phyloP scores from a whole-genome alignment of 2,329 filamentous ascomycete species.

The Aureobasidium melanogenum region DNA sequence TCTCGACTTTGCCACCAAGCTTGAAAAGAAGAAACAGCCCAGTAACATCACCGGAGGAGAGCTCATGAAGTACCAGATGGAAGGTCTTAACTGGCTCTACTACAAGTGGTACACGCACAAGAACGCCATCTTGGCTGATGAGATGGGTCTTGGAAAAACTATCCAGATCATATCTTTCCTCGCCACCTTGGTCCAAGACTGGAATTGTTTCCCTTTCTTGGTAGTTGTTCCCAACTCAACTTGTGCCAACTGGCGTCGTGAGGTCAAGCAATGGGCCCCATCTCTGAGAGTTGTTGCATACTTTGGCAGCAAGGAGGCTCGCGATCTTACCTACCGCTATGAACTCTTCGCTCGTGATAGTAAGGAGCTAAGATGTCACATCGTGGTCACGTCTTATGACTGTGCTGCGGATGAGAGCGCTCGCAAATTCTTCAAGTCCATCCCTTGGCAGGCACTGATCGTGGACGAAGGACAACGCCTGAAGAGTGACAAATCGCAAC shows the following conservation, averaged over 20 bases:
- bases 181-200: conserved; percentile 53
- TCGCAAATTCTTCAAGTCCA: conserved; percentile 54
- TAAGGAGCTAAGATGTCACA: conserved; percentile 70
- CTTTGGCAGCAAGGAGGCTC: conserved; percentile 67
- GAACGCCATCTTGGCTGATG: conserved; percentile 88
- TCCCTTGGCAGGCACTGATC: conserved; percentile 80
- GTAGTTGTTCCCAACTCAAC: conserved; percentile 92
- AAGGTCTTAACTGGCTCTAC: conserved; percentile 91
- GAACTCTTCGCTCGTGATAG: conserved; percentile 68
- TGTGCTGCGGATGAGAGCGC: conserved; percentile 67
- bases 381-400: conserved; percentile 93
- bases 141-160: conserved; percentile 97
- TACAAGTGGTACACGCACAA: conserved; percentile 76
- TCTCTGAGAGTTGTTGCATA: conserved; percentile 83
- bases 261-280: conserved; percentile 90
- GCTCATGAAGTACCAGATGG: conserved; percentile 87
- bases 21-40: conserved; percentile 66
- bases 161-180: conserved; percentile 84
- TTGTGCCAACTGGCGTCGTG: conserved; percentile 93
- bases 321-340: conserved; percentile 67
- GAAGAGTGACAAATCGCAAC: conserved; percentile 80
- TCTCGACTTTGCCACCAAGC: conserved; percentile 54
- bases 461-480: conserved; percentile 93
- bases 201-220: conserved; percentile 80
- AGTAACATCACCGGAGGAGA: conserved; percentile 64